Conservation (phyloP, 768 basidiomycete species). For the Kwoniella botswanensis region DNA sequence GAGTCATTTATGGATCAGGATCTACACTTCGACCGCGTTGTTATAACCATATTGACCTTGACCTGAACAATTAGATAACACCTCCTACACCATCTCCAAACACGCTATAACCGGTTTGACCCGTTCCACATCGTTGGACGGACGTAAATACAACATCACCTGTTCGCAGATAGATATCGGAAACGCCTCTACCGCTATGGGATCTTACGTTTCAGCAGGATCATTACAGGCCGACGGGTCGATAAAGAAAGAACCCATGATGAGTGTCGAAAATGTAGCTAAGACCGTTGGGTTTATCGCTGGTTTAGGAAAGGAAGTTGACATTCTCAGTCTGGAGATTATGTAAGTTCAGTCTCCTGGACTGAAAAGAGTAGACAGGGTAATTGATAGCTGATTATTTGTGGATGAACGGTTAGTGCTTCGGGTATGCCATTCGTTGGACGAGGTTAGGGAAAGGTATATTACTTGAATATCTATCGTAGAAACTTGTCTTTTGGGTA, state of each 20-base stretch:
- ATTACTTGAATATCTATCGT: too few relatives aligned
- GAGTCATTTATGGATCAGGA: too few relatives aligned
- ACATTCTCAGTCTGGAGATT: conserved; percentile 73
- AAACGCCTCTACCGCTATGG: conserved; percentile 73
- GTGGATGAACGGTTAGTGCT: conserved; percentile 33
- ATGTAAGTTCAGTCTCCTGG: conserved; percentile 65
- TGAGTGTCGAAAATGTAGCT: conserved; percentile 75
- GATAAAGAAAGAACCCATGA: conserved; percentile 65
- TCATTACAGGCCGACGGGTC: conserved; percentile 73
- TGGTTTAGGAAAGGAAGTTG: conserved; percentile 69
- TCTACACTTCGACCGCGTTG: too few relatives aligned
- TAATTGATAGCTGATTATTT: neutral
- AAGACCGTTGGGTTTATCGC: conserved; percentile 74
- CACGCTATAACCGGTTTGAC: conserved; percentile 80
- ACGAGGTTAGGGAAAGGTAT: conserved; percentile 35
- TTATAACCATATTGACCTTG: too few relatives aligned
- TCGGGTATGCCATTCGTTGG: conserved; percentile 56
- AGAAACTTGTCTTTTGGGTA: too few relatives aligned
- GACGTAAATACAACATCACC: conserved; percentile 72
- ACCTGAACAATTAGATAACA: too few relatives aligned
- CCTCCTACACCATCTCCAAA: conserved; percentile 76
- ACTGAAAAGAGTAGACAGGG: neutral
- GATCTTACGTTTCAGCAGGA: conserved; percentile 63
- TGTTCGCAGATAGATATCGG: conserved; percentile 85
- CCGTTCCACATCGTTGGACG: conserved; percentile 76